A percentile compares a stretch with the other conserved stretches of the same genome.
These are phyloP conservation scores for Ophiocordyceps camponoti-floridani DNA, from an alignment of 2,329 filamentous ascomycete genomes.

Conservation along the genomic window DNA sequence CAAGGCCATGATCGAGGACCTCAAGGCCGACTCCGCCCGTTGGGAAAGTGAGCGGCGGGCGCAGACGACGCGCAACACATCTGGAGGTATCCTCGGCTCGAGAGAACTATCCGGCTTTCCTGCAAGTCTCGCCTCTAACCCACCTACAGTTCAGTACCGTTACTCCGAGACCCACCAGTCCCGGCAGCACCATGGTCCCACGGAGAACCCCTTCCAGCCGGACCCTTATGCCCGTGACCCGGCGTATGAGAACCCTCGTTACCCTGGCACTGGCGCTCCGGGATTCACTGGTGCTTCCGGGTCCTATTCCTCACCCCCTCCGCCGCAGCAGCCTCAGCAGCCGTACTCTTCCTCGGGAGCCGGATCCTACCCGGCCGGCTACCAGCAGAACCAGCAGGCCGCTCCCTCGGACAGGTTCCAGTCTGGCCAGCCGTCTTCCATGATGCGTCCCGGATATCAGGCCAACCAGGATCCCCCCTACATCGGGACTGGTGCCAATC, in stretches of 20 bases:
- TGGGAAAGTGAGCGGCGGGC: constrained; percentile 43
- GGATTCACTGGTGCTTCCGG: constrained; percentile 29
- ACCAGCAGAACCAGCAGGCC: constrained; percentile 14
- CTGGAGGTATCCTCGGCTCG: constrained; percentile 41
- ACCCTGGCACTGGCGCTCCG: constrained; percentile 29
- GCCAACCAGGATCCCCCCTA: constrained; percentile 14
- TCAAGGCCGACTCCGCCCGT: constrained; percentile 42
- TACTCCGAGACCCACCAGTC: constrained; percentile 32
- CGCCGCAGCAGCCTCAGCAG: constrained; percentile 5
- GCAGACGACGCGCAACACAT: constrained; percentile 33
- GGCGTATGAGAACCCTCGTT: constrained; percentile 25
- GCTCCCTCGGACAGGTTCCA: constrained; percentile 15
- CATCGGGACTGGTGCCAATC: constrained; percentile 18
- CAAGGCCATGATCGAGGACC: constrained; percentile 44
- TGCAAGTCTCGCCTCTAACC: constrained; percentile 41
- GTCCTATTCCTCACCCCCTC: constrained; percentile 8
- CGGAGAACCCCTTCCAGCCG: constrained; percentile 16
- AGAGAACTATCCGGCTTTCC: constrained; percentile 28
- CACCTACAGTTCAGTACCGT: constrained; percentile 37
- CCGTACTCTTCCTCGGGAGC: constrained; percentile 13
- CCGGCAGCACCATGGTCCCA: constrained; percentile 29
- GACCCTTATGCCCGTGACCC: constrained; percentile 21
- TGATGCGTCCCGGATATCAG: constrained; percentile 15
- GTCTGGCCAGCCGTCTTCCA: constrained; percentile 10
- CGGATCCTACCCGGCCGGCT: constrained; percentile 13